Evolutionary conservation across 371 early-diverging fungal genomes (phyloP).

Genomic region (Apophysomyces variabilis): DNA sequence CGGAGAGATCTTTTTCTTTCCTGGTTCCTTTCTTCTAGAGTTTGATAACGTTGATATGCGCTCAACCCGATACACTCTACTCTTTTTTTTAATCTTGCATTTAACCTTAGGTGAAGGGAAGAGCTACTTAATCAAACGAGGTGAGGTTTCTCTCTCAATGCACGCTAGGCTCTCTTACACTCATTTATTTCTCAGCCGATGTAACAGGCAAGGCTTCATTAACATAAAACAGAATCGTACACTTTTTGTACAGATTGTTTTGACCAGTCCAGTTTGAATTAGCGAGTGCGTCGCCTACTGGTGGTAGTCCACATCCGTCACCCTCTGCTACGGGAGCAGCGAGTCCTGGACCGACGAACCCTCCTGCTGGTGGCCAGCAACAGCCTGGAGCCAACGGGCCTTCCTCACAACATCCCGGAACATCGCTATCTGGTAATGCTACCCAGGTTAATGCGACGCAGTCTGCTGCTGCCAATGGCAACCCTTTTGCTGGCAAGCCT

Average conservation of each 20-base stretch:
- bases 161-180: not conserved
- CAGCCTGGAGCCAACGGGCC: conserved; percentile 1
- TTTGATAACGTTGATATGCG: not conserved
- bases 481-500: conserved; percentile 46
- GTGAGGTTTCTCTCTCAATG: not conserved
- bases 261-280: not conserved
- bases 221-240: not conserved
- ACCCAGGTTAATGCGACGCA: conserved; percentile 36
- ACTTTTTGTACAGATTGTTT: not conserved
- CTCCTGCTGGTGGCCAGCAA: not conserved
- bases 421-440: conserved; percentile 21
- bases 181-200: not conserved
- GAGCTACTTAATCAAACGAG: not conserved
- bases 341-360: not conserved
- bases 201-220: not conserved
- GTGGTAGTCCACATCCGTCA: not conserved
- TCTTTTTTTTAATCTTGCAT: not conserved
- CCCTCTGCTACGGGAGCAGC: not conserved
- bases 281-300: conserved; percentile 4
- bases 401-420: conserved; percentile 1
- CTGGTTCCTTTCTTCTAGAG: not conserved
- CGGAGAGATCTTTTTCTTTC: not conserved
- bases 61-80: not conserved
- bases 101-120: not conserved
- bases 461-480: conserved; percentile 27